Evolutionary conservation across 2,329 filamentous ascomycete species (phyloP), one percentile per base, ranked within the genome.

Genomic region (Sporothrix pseudoabietina): DNA sequence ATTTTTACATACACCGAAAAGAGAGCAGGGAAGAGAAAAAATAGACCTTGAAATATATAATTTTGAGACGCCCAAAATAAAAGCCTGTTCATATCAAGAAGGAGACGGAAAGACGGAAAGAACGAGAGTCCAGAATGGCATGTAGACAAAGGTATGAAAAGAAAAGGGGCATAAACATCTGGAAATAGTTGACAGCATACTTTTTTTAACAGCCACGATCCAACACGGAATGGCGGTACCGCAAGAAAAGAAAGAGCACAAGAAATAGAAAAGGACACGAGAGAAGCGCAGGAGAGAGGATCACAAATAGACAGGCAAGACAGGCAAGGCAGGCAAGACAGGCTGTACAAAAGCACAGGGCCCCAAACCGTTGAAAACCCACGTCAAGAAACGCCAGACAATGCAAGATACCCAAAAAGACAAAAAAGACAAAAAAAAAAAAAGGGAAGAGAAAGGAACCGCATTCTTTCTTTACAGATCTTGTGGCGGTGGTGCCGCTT

Each of bases 401-500:
- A 74, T 75, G 71, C 71, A 61, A 68, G 55, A 59, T 44, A 30
- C 26, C 41, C 63, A 61, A 52, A 19, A 55, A 35, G 57, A 41
- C 26, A 30, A 10, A 14, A 39, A 8, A 26, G 39, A 57, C 5
- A n/a, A n/a, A 44, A 32, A 19, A 8, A 26, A 14, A 12, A 49
- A 19, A 14, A 49, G 10, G 9, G 4, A 49, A 44, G 9, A 49
- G 14, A 12, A 49, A 49, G 44, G 1, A 16, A 5, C 14, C 5
- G 4, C 12, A 3, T 14, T 8, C 22, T 44, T 30, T 52, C 41
- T 30, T 69, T 61, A 77, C 69, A 77, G 76, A 52, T 78, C 75
- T 70, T 80, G 78, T 5, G 80, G 78, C 6, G 82, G 82, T 47
- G 78, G 75, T 3, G 82, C 78, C 0, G 84, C 80, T 73, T 82